Conservation (phyloP, 139 green algal genomes). For the Micromonas commoda region DNA sequence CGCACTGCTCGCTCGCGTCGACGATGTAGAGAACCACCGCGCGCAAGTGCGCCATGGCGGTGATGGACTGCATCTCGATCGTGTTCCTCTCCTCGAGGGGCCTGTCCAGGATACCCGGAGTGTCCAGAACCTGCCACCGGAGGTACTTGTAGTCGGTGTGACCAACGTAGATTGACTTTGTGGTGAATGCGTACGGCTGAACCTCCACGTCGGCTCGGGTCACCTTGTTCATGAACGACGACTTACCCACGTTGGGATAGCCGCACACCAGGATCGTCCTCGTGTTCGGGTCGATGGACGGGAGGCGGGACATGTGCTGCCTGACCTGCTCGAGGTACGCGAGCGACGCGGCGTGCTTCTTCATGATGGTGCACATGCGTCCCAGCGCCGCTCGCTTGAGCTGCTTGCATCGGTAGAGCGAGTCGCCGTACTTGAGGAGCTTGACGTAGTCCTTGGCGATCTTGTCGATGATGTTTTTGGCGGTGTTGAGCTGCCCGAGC, state of each 20-base stretch:
- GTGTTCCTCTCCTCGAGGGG: conserved; percentile 98
- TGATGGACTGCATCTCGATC: conserved; percentile 89
- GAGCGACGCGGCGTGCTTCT: conserved; percentile 79
- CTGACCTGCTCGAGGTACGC: conserved; percentile 98
- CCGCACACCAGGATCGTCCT: conserved; percentile 92
- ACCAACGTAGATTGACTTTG: conserved; percentile 92
- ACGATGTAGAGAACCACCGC: conserved; percentile 94
- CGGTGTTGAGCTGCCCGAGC: conserved; percentile 91
- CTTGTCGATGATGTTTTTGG: conserved; percentile 86
- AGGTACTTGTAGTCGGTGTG: conserved; percentile 99
- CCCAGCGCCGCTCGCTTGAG: conserved; percentile 94
- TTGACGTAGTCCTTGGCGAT: conserved; percentile 94
- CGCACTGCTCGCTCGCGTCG: conserved; percentile 90
- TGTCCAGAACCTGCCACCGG: conserved; percentile 93
- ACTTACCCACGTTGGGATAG: conserved; percentile 99
- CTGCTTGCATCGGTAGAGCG: conserved; percentile 97
- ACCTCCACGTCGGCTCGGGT: conserved; percentile 97
- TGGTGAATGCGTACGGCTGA: conserved; percentile 95
- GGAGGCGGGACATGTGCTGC: conserved; percentile 96
- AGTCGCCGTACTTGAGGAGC: conserved; percentile 98
- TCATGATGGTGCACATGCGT: conserved; percentile 99
- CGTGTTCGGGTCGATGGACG: conserved; percentile 95
- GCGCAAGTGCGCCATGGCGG: conserved; percentile 93
- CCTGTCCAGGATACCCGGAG: conserved; percentile 93
- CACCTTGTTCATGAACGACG: conserved; percentile 93